Evolutionary conservation across 345 rosid genomes (phyloP), one percentile per base, ranked within the genome.

Genomic region (Bruguiera gymnorhiza): DNA sequence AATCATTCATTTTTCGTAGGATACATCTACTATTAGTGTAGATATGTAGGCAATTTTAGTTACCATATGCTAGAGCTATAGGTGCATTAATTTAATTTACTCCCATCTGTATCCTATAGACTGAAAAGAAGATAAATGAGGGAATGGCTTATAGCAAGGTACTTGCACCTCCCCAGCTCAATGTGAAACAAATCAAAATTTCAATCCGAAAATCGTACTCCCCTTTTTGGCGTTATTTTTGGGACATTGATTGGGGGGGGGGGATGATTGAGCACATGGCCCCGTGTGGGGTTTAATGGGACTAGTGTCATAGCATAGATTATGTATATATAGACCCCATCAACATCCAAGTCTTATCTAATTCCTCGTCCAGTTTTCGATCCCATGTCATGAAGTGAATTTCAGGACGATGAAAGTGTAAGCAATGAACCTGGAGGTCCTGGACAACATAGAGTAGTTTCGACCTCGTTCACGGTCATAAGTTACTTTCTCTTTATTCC

Each of bases 281-380:
- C 70, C 62, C 24, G 11, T 5, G 66, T 51, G 70, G 73, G 78
- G 66, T 29, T 65, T 27, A 50, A 48, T 24, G 24, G 24, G 54
- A 69, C 29, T 34, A 46, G 19, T 57, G 50, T 62, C 57, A 64
- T 55, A 26, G 51, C 36, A 59, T 66, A n/a, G 23, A 64, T 37
- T 53, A 5, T 53, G 59, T 23, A 23, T 68, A 31, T 5, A 6
- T 26, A 51, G 53, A 58, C 66, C 70, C 69, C 65, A 75, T 68
- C 48, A 61, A n/a, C 23, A 30, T 58, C 77, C 13, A 65, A 50
- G 34, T 56, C 73, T 75, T 69, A 58, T 69, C 70, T 64, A 6
- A 34, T 58, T 62, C n/a, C 50, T n/a, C 63, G 34, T 26, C 61
- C 13, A 16, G 6, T 62, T 68, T 37, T 58, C 31, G 56, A 55